Percentiles rank a stretch among this genome's conserved stretches.
phyloP scores from a whole-genome alignment of 2,329 filamentous ascomycete genomes.

The Xylaria sp. region DNA sequence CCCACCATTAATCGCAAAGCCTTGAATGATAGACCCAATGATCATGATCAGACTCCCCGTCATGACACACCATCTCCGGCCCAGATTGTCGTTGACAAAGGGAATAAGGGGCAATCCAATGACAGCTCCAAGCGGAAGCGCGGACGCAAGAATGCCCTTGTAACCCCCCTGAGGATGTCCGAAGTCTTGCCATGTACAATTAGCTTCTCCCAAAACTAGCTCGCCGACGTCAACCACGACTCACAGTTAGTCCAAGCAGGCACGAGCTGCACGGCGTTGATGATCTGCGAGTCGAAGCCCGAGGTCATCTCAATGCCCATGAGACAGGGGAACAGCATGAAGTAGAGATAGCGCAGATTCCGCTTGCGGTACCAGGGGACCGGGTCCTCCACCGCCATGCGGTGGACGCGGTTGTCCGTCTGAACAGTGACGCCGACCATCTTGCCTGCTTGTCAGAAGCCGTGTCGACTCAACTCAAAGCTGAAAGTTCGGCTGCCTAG shows the following conservation, averaged over 20 bases:
- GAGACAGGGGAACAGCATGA: conserved; percentile 66
- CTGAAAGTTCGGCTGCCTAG: background rate
- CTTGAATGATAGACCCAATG: conserved; percentile 64
- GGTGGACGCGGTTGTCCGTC: conserved; percentile 52
- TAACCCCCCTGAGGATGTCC: conserved; percentile 48
- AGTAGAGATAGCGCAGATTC: conserved; percentile 65
- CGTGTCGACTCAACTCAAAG: background rate
- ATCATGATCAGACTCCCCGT: conserved; percentile 64
- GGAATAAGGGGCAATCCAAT: conserved; percentile 63
- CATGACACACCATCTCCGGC: conserved; percentile 63
- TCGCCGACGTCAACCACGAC: conserved; percentile 29
- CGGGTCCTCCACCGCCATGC: conserved; percentile 55
- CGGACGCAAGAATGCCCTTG: conserved; percentile 61
- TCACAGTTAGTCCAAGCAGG: conserved; percentile 52
- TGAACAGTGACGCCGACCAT: conserved; percentile 45
- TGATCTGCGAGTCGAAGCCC: conserved; percentile 63
- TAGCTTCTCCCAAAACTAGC: background rate
- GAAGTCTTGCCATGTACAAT: conserved; percentile 43
- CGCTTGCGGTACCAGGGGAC: conserved; percentile 66
- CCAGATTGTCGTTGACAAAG: conserved; percentile 62
- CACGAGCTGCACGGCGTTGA: conserved; percentile 54
- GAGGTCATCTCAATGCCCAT: conserved; percentile 71
- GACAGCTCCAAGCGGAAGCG: conserved; percentile 64
- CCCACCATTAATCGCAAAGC: conserved; percentile 58
- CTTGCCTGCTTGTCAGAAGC: conserved; percentile 30